Evolutionary conservation across 2,329 filamentous ascomycete genomes (phyloP).

Genomic region (Moelleriella libera): DNA sequence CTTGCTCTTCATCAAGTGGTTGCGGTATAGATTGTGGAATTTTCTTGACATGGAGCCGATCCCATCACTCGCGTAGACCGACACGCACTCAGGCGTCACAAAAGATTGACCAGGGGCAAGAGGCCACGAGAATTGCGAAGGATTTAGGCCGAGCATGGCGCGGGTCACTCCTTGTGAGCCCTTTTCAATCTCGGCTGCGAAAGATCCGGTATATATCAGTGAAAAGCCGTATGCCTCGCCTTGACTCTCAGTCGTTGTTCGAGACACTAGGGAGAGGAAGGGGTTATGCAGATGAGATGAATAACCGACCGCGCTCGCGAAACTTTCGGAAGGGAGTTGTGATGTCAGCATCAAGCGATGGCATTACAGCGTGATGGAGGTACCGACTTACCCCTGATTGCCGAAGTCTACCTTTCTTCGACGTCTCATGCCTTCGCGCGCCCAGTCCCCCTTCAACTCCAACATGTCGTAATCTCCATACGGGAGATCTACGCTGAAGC

Average conservation of each 20-base stretch:
- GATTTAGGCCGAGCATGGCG: conserved; percentile 45
- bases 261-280: conserved; percentile 42
- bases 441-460: conserved; percentile 49
- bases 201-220: conserved; percentile 50
- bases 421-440: conserved; percentile 39
- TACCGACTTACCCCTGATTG: conserved; percentile 27
- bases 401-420: conserved; percentile 43
- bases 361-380: no score
- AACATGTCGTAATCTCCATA: conserved; percentile 48
- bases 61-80: conserved; percentile 43
- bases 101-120: conserved; percentile 41
- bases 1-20: conserved; percentile 44
- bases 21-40: conserved; percentile 46
- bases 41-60: conserved; percentile 48
- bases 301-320: conserved; percentile 46
- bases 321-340: conserved; percentile 20
- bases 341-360: no score
- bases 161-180: conserved; percentile 47
- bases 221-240: conserved; percentile 53
- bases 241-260: conserved; percentile 42
- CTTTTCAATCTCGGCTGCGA: conserved; percentile 45
- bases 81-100: conserved; percentile 47
- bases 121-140: conserved; percentile 43
- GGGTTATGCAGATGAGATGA: conserved; percentile 52
- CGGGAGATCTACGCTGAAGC: conserved; percentile 47